Conservation (phyloP, 208 protist genomes). For the Crithidia acanthocephali region DNA sequence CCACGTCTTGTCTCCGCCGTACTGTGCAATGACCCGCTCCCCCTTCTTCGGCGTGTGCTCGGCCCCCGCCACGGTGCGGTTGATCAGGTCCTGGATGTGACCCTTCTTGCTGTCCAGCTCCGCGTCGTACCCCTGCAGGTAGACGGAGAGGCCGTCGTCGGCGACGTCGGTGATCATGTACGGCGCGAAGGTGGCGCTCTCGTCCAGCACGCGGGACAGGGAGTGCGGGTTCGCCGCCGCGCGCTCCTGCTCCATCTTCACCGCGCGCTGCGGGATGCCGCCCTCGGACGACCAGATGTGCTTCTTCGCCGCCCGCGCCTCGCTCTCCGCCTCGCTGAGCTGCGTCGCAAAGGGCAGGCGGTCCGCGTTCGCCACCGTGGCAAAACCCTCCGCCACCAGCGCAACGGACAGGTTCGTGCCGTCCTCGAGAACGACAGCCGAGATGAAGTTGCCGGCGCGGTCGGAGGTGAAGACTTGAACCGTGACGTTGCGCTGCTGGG, state of each 20-base stretch:
- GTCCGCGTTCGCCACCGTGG: slow-evolving; percentile 79
- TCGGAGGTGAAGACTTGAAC: slow-evolving; percentile 88
- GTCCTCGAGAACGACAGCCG: slow-evolving; percentile 56
- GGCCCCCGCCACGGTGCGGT: slow-evolving; percentile 41
- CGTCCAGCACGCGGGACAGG: slow-evolving; percentile 47
- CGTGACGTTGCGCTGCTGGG: slow-evolving; percentile 84
- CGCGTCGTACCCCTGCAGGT: slow-evolving; percentile 60
- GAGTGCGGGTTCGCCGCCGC: slow-evolving; percentile 39
- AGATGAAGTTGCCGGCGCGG: slow-evolving; percentile 89
- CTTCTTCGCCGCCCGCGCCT: slow-evolving; percentile 55
- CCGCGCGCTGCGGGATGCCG: slow-evolving; percentile 61
- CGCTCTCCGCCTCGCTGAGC: slow-evolving; percentile 70
- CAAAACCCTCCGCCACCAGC: slow-evolving; percentile 75
- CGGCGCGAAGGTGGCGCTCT: slow-evolving; percentile 45
- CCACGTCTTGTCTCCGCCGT: slow-evolving; percentile 82
- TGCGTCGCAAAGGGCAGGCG: slow-evolving; percentile 74
- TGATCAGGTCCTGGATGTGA: slow-evolving; percentile 64
- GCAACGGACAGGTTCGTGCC: slow-evolving; percentile 79
- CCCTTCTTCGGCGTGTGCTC: slow-evolving; percentile 53
- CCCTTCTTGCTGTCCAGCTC: slow-evolving; percentile 45
- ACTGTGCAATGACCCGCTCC: slow-evolving; percentile 78
- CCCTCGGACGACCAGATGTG: slow-evolving; percentile 65
- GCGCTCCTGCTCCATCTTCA: slow-evolving; percentile 67
- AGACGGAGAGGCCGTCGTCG: slow-evolving; percentile 77
- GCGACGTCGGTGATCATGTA: slow-evolving; percentile 73